Conservation (phyloP, 106 monocot genomes). For the Triglochin maritima region DNA sequence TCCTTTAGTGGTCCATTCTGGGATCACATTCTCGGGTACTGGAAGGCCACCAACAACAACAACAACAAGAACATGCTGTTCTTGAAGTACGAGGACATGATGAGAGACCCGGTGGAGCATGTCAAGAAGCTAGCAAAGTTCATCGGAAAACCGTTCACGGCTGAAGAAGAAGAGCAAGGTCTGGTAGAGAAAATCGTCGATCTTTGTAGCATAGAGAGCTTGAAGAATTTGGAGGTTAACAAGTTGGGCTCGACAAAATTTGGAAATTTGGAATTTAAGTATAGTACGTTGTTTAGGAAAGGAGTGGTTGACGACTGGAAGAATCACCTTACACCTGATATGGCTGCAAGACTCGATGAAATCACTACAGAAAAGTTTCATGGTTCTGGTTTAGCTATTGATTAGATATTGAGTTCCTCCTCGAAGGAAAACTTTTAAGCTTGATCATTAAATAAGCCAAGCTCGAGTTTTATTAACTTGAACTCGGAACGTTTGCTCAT, state of each 20-base stretch:
- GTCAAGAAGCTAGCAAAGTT: constrained; percentile 19
- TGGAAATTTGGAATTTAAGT: neutral
- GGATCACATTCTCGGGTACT: constrained; percentile 20
- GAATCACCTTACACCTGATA: constrained; percentile 6
- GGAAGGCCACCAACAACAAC: constrained; percentile 1
- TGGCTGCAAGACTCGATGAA: constrained; percentile 8
- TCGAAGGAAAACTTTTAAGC: no score
- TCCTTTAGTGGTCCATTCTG: constrained; percentile 7
- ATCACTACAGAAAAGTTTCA: constrained; percentile 5
- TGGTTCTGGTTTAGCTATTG: constrained; percentile 1
- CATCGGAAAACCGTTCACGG: constrained; percentile 7
- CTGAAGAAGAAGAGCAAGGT: constrained; percentile 10
- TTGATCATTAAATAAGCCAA: no score
- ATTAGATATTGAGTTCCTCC: neutral
- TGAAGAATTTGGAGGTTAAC: constrained; percentile 9
- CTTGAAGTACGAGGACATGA: constrained; percentile 21
- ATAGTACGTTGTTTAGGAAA: constrained; percentile 2
- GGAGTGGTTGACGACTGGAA: constrained; percentile 12
- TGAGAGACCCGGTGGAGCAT: neutral
- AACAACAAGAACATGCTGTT: constrained; percentile 6
- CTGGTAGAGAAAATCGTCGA: constrained; percentile 10
- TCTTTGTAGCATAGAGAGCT: constrained; percentile 11
- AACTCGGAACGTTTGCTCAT: no score
- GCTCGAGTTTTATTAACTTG: no score
- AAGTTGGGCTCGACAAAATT: neutral